Base-by-base conservation (phyloP, 78 protist genomes). In the Dictyostelium brefeldianum region DNA sequence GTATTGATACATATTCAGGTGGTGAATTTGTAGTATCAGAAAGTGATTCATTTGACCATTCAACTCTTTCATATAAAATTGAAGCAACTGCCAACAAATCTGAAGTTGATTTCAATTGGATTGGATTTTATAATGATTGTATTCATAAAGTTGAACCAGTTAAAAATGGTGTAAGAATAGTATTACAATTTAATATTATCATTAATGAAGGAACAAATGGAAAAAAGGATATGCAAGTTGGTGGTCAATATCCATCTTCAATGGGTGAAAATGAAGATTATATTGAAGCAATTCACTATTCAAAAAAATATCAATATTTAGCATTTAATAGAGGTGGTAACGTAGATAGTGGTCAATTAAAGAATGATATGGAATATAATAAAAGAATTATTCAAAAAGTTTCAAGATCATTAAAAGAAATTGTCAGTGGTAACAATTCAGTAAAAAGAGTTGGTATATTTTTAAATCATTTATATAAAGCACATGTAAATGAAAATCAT, bases 381-480 rank as follows among this genome's bases (percentile, higher is more conserved):
- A 36, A 36, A 36, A 36, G 43, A 36, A 36, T 36, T 36, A 2
- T 36, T 36, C 43, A 36, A 36, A 36, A 36, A 36, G 43, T 36
- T 36, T 36, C 43, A 2, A 36, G 2, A 36, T 36, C 43, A 36
- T 36, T n/a, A n/a, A n/a, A n/a, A n/a, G n/a, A n/a, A n/a, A n/a
- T n/a, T n/a, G n/a, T n/a, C n/a, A n/a, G n/a, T n/a, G n/a, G n/a
- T n/a, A n/a, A n/a, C 12, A 46, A 14, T 25, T 14, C 17, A 6
- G 29, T 50, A 3, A 51, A 77, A 8, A 36, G 43, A 36, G 7
- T 14, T 77, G 81, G 67, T 51, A 5, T 77, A 17, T 50, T 77
- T 41, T 10, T 77, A 14, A 10, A 22, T 15, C 81, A 77, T 43
- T 65, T 50, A 15, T 77, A 77, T 43, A 77, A 77, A 29, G 31